These are phyloP conservation scores for Yarrowia sp. DNA, from an alignment of 805 yeast genomes.

Conservation along the genomic window DNA sequence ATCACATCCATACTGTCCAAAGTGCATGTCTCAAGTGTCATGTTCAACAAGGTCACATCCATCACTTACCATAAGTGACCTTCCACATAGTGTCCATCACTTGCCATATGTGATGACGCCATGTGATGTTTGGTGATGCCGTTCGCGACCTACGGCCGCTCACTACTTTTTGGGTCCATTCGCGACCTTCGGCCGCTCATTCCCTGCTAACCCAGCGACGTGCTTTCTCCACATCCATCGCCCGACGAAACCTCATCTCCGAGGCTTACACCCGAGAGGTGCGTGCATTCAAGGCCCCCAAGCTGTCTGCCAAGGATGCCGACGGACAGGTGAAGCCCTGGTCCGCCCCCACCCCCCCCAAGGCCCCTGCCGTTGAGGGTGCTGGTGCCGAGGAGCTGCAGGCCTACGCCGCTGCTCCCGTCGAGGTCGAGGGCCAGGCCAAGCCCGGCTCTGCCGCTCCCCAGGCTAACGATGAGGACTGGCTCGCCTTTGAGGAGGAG, in stretches of 20 bases:
- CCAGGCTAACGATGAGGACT: constrained; percentile 38
- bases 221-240: constrained; percentile 35
- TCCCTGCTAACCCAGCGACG: constrained; percentile 28
- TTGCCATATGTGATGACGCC: neutral
- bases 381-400: constrained; percentile 56
- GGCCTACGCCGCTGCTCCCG: constrained; percentile 47
- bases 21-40: no score
- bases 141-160: no score
- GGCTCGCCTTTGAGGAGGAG: constrained; percentile 45
- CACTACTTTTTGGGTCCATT: neutral
- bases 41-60: no score
- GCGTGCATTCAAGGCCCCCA: constrained; percentile 83
- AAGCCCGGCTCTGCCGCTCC: constrained; percentile 33
- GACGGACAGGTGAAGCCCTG: constrained; percentile 79
- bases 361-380: constrained; percentile 78
- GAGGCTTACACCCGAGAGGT: constrained; percentile 86
- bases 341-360: constrained; percentile 76
- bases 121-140: neutral
- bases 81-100: no score
- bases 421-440: constrained; percentile 39
- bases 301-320: constrained; percentile 68
- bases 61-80: no score
- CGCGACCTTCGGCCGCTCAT: neutral
- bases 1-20: no score
- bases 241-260: constrained; percentile 58